These are phyloP conservation scores for Diaporthe sp. DNA, from an alignment of 2,329 filamentous ascomycete genomes.

Conservation along the genomic window DNA sequence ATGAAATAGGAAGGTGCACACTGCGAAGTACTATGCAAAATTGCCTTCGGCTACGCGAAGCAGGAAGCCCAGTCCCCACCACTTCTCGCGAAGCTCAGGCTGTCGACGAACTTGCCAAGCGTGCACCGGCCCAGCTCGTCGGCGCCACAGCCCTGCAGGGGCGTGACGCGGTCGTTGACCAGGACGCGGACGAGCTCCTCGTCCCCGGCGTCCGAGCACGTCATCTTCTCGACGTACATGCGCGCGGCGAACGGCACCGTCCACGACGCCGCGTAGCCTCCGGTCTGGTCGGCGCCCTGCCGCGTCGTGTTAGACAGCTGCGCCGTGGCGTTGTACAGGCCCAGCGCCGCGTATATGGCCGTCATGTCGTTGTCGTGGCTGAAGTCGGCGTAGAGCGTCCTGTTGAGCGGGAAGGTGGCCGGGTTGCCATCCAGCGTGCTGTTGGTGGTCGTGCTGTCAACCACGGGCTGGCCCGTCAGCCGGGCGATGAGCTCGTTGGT, in stretches of 20 bases:
- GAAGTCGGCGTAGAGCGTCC: slow-evolving; percentile 85
- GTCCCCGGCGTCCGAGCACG: slow-evolving; percentile 58
- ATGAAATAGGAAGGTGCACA: neutral
- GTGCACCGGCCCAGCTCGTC: slow-evolving; percentile 79
- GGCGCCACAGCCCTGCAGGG: slow-evolving; percentile 74
- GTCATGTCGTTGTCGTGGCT: slow-evolving; percentile 92
- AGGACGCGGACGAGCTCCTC: slow-evolving; percentile 83
- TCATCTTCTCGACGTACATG: slow-evolving; percentile 90
- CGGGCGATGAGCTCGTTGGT: slow-evolving; percentile 89
- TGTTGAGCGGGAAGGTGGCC: slow-evolving; percentile 78
- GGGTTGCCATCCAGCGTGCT: slow-evolving; percentile 75
- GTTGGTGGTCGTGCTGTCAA: slow-evolving; percentile 82
- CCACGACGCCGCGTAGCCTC: slow-evolving; percentile 81
- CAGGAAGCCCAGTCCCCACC: slow-evolving; percentile 82
- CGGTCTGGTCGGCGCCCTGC: slow-evolving; percentile 60
- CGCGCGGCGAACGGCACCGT: slow-evolving; percentile 84
- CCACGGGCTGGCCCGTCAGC: slow-evolving; percentile 74
- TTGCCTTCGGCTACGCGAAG: slow-evolving; percentile 46
- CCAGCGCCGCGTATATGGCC: slow-evolving; percentile 79
- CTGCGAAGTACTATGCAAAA: neutral
- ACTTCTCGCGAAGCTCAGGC: slow-evolving; percentile 76
- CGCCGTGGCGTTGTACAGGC: slow-evolving; percentile 76
- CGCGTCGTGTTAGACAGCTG: slow-evolving; percentile 63
- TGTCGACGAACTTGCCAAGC: slow-evolving; percentile 76
- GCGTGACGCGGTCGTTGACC: slow-evolving; percentile 85